Evolutionary conservation across 257 asterid species (phyloP).

Genomic region (Ligustrum vulgare): DNA sequence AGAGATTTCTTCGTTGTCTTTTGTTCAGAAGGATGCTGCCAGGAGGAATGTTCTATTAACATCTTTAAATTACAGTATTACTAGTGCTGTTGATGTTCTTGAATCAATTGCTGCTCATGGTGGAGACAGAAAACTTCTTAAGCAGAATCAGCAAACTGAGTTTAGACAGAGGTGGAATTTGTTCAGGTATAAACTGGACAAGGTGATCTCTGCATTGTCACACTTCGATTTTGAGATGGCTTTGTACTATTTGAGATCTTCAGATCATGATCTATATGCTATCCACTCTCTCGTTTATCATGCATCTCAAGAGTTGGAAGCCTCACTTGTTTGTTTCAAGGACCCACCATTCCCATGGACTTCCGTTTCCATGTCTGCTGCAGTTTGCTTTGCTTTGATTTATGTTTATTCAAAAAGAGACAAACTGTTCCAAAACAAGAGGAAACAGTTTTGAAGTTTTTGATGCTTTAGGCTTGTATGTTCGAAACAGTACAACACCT

Average conservation of each 20-base stretch:
- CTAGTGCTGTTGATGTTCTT: conserved; percentile 71
- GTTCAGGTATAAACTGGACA: conserved; percentile 84
- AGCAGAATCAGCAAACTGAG: conserved; percentile 51
- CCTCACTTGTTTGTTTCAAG: conserved; percentile 76
- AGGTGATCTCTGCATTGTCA: conserved; percentile 71
- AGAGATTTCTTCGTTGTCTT: conserved; percentile 71
- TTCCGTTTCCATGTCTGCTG: conserved; percentile 48
- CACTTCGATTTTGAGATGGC: conserved; percentile 91
- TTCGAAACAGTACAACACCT: conserved; percentile 31
- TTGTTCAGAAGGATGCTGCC: conserved; percentile 97
- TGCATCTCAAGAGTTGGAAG: conserved; percentile 86
- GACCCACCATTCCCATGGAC: conserved; percentile 96
- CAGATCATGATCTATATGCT: conserved; percentile 83
- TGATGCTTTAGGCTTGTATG: conserved; percentile 26
- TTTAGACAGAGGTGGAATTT: conserved; percentile 82
- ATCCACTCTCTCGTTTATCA: conserved; percentile 71
- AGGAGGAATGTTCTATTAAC: conserved; percentile 82
- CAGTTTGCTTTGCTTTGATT: conserved; percentile 49
- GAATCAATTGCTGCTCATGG: conserved; percentile 77
- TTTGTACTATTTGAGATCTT: conserved; percentile 66
- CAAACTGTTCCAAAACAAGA: conserved; percentile 72
- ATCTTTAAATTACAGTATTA: conserved; percentile 61
- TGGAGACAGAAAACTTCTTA: conserved; percentile 77
- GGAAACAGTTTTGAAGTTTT: conserved; percentile 80
- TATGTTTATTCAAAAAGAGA: conserved; percentile 64